Conservation (phyloP, 768 basidiomycete species). For the Collybia sp. region DNA sequence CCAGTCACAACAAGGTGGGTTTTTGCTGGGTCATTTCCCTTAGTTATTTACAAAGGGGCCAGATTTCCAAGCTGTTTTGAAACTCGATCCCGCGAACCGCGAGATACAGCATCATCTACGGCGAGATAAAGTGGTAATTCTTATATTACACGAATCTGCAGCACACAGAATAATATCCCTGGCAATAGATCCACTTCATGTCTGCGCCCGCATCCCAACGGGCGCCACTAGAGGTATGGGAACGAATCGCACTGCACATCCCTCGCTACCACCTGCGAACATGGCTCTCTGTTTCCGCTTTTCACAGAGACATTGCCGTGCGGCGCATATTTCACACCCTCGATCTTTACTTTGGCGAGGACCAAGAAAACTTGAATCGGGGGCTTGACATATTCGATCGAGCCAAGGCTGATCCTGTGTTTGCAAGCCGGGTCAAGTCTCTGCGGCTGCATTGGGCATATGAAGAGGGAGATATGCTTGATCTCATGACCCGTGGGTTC, state of each 20-base stretch:
- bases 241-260: conserved; percentile 54
- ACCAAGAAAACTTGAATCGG: conserved; percentile 53
- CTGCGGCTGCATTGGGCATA: conserved; percentile 66
- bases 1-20: conserved; percentile 56
- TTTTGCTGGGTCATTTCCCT: neutral
- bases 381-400: conserved; percentile 66
- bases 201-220: conserved; percentile 57
- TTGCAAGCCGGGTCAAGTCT: conserved; percentile 54
- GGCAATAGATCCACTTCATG: conserved; percentile 43
- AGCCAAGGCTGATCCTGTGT: conserved; percentile 55
- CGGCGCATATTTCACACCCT: conserved; percentile 64
- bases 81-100: conserved; percentile 55
- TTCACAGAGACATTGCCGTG: conserved; percentile 61
- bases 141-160: neutral
- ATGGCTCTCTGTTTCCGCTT: conserved; percentile 62
- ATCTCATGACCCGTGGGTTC: conserved; percentile 31
- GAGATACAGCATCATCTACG: conserved; percentile 48
- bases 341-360: conserved; percentile 65
- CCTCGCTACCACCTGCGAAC: conserved; percentile 65
- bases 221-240: conserved; percentile 65
- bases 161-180: conserved; percentile 3
- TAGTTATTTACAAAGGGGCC: neutral
- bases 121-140: conserved; percentile 41
- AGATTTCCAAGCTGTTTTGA: conserved; percentile 60
- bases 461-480: conserved; percentile 64